Base-by-base conservation (phyloP, 2,329 filamentous ascomycete species). In the Xylaria sp. region DNA sequence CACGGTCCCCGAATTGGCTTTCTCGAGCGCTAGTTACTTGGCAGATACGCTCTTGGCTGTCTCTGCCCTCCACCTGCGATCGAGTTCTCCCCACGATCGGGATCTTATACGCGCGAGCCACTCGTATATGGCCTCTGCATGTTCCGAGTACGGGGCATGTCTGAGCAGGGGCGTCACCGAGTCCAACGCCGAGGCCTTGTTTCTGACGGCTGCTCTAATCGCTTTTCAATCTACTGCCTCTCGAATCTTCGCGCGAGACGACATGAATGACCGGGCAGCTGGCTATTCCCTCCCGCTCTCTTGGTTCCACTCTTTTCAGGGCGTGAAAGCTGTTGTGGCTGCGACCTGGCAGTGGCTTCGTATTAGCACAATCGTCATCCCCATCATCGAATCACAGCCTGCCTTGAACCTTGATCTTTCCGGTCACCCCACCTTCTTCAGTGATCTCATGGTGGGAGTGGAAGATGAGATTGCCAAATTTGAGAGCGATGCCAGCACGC, bases 301-400 rank as follows among this genome's bases (percentile, higher is more conserved):
- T 3, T 89, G 85, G 86, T 89, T 89, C 63, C 86, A 89, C 70
- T 83, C 87, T 3, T 89, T 88, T 69, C 87, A 89, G 68, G 87
- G 87, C 10, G 85, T 89, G 65, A 89, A 89, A 71, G 84, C 86
- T 1, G 80, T 89, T 33, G 86, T 88, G 0, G 83, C 86, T 19
- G 82, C 83, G 2, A 87, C 85, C 13, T 89, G 87, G 87, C 83
- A 83, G 59, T 89, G 83, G 82, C 80, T 89, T 47, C 80, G 86
- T 2, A 79, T 80, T 60, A 88, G 85, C 66, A 77, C 79, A 1
- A 80, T 83, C 13, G 84, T 87, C 38, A 80, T 85, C 25, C 81
- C 83, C 6, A 87, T 89, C 52, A 88, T 89, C 63, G 85, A 88
- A 67, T 84, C 85, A 0, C 87, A 89, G 69, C 86, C 85, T 1